Conservation (phyloP, 2,329 filamentous ascomycete species). For the Fusarium abutilonis region DNA sequence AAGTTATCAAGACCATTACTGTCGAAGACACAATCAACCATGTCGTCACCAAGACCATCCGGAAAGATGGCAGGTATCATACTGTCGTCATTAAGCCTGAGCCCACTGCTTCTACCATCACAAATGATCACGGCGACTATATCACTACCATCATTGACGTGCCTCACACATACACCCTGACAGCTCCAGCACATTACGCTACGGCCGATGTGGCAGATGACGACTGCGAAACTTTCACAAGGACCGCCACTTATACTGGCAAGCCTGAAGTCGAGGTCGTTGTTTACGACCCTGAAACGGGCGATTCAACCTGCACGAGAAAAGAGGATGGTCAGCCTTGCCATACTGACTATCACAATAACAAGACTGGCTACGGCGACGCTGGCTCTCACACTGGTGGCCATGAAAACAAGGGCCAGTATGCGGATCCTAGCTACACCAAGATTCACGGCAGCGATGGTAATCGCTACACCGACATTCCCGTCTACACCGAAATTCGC, state of each 20-base stretch:
- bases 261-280: constrained; percentile 47
- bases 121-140: constrained; percentile 31
- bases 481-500: constrained; percentile 34
- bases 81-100: constrained; percentile 38
- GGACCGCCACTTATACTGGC: constrained; percentile 33
- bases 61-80: constrained; percentile 36
- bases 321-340: constrained; percentile 46
- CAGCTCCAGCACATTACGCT: constrained; percentile 38
- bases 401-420: constrained; percentile 11
- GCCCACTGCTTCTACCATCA: constrained; percentile 32
- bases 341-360: constrained; percentile 18
- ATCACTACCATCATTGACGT: constrained; percentile 33
- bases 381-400: neutral
- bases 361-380: constrained; percentile 11
- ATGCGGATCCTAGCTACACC: constrained; percentile 21
- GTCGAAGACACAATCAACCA: constrained; percentile 23
- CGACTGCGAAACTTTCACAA: constrained; percentile 28
- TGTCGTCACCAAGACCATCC: constrained; percentile 40
- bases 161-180: constrained; percentile 38
- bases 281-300: constrained; percentile 47
- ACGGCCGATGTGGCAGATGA: constrained; percentile 42
- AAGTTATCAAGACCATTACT: constrained; percentile 35
- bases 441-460: constrained; percentile 13
- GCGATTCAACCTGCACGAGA: constrained; percentile 44
- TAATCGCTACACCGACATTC: constrained; percentile 13